phyloP scores from a whole-genome alignment of 805 yeast species.

The Saturnispora silvae region DNA sequence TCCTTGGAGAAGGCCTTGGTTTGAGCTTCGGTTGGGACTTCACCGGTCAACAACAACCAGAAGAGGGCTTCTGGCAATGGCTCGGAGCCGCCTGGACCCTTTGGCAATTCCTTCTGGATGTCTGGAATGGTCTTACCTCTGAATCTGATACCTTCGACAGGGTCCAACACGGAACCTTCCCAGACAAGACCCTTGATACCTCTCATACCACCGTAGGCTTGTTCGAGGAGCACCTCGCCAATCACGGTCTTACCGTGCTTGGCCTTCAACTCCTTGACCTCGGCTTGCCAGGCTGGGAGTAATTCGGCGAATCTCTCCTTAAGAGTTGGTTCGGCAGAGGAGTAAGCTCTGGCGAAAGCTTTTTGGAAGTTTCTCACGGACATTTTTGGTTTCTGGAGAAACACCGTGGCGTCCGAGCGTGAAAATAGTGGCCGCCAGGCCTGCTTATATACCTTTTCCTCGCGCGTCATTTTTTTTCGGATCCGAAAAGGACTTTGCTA shows the following conservation, averaged over 20 bases:
- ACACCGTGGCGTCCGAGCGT: too few relatives aligned
- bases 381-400: conserved; percentile 10
- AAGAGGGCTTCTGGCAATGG: conserved; percentile 73
- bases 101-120: conserved; percentile 62
- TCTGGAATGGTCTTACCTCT: conserved; percentile 80
- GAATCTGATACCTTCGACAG: conserved; percentile 79
- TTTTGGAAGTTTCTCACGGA: conserved; percentile 24
- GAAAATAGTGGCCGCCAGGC: too few relatives aligned
- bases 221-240: conserved; percentile 66
- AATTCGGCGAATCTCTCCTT: conserved; percentile 91
- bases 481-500: neutral
- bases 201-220: conserved; percentile 88
- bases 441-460: too few relatives aligned
- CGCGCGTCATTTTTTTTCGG: conserved; percentile 1
- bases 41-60: conserved; percentile 78
- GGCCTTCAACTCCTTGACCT: conserved; percentile 80
- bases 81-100: conserved; percentile 53
- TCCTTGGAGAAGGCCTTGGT: conserved; percentile 62
- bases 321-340: conserved; percentile 45
- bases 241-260: conserved; percentile 79
- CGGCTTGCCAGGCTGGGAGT: conserved; percentile 85
- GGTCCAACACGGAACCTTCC: conserved; percentile 83
- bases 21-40: conserved; percentile 66
- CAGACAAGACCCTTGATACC: conserved; percentile 79
- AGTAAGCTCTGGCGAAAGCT: conserved; percentile 27